These are phyloP conservation scores for Cordyceps farinosa DNA, from an alignment of 2,329 filamentous ascomycete species.

Conservation along the genomic window DNA sequence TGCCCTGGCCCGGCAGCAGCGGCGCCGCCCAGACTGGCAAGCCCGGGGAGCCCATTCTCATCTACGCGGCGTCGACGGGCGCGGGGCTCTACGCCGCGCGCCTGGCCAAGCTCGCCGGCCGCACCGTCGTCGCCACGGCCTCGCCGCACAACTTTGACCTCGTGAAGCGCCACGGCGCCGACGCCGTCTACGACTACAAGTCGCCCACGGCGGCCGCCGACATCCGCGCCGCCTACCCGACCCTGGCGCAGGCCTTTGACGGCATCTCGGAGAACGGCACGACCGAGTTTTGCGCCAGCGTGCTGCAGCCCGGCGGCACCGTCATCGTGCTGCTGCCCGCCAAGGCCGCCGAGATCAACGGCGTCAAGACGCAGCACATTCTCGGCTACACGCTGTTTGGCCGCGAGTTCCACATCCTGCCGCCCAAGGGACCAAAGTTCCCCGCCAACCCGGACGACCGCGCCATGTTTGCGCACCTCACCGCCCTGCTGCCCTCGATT, in stretches of 20 bases:
- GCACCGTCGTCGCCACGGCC: constrained; percentile 41
- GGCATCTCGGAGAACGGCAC: constrained; percentile 32
- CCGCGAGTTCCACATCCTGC: constrained; percentile 25
- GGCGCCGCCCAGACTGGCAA: not conserved
- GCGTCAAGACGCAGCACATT: constrained; percentile 24
- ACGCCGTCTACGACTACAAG: constrained; percentile 41
- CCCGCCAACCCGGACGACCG: constrained; percentile 27
- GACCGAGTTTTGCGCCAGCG: constrained; percentile 26
- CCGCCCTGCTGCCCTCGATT: constrained; percentile 20
- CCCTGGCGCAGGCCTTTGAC: constrained; percentile 30
- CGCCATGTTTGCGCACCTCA: constrained; percentile 24
- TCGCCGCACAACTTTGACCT: constrained; percentile 40
- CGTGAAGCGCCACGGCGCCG: constrained; percentile 41
- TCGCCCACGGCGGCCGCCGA: constrained; percentile 20
- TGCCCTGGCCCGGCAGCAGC: constrained; percentile 21
- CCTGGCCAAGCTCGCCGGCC: constrained; percentile 40
- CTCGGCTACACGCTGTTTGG: constrained; percentile 28
- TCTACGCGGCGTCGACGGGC: constrained; percentile 48
- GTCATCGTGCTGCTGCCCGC: constrained; percentile 27
- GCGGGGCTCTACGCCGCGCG: constrained; percentile 47
- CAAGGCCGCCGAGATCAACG: constrained; percentile 21
- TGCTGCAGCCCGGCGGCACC: constrained; percentile 27
- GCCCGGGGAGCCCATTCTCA: constrained; percentile 30
- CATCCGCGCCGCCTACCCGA: constrained; percentile 23
- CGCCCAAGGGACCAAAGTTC: constrained; percentile 28